Evolutionary conservation across 108 stramenopile genomes (phyloP).

Genomic region (Mayamaea pseudoterrestris): DNA sequence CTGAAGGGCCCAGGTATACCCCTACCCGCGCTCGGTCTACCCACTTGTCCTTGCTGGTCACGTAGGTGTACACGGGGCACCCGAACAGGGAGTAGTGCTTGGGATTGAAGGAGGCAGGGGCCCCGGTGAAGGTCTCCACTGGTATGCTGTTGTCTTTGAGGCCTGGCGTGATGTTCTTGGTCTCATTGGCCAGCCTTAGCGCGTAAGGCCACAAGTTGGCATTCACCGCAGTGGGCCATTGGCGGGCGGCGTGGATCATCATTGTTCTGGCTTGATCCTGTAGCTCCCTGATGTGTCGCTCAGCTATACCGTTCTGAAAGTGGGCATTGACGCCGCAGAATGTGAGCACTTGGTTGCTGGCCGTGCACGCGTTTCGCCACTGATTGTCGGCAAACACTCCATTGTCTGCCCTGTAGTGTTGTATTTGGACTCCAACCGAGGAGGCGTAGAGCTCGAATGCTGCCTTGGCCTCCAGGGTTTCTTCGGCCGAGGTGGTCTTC

Average conservation of each 20-base stretch:
- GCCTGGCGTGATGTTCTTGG: slow-evolving; percentile 6
- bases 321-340: slow-evolving; percentile 25
- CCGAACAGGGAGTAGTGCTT: slow-evolving; percentile 17
- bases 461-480: slow-evolving; percentile 22
- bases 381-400: slow-evolving; percentile 26
- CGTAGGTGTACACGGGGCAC: slow-evolving; percentile 8
- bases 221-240: slow-evolving; percentile 15
- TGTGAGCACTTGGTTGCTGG: slow-evolving; percentile 10
- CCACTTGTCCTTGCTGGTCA: slow-evolving; percentile 14
- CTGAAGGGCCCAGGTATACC: slow-evolving; percentile 18
- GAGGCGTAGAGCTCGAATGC: slow-evolving; percentile 25
- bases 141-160: slow-evolving; percentile 4
- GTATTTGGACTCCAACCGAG: slow-evolving; percentile 6
- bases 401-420: slow-evolving; percentile 49
- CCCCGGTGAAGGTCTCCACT: slow-evolving; percentile 7
- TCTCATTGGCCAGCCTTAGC: slow-evolving; percentile 16
- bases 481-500: slow-evolving; percentile 9
- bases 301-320: slow-evolving; percentile 20
- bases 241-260: slow-evolving; percentile 10
- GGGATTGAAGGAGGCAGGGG: not conserved
- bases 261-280: slow-evolving; percentile 10
- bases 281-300: slow-evolving; percentile 10
- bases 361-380: slow-evolving; percentile 11
- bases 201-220: slow-evolving; percentile 47
- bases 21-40: slow-evolving; percentile 11